phyloP scores from a whole-genome alignment of 257 asterid genomes.

The Craterostigma plantagineum region DNA sequence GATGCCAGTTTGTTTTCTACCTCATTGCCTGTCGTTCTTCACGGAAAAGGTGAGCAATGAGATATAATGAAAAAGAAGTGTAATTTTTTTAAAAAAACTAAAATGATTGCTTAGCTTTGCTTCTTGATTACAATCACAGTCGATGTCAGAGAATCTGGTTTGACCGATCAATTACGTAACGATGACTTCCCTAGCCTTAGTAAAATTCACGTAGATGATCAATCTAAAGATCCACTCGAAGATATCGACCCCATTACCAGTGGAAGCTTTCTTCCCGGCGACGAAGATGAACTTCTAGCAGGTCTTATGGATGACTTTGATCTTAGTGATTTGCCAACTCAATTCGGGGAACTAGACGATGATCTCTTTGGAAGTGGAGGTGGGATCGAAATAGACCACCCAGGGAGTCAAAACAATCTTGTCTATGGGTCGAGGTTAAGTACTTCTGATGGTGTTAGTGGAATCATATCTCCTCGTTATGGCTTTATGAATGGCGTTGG shows the following conservation, averaged over 20 bases:
- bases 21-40: constrained; percentile 59
- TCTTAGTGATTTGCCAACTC: constrained; percentile 75
- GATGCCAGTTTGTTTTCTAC: constrained; percentile 73
- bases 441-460: constrained; percentile 28
- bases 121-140: constrained; percentile 33
- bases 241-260: constrained; percentile 23
- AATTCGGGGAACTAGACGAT: constrained; percentile 82
- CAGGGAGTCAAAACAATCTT: constrained; percentile 34
- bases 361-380: constrained; percentile 95
- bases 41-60: constrained; percentile 37
- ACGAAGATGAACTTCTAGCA: constrained; percentile 84
- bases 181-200: constrained; percentile 36
- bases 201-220: constrained; percentile 20
- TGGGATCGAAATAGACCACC: constrained; percentile 66
- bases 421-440: constrained; percentile 36
- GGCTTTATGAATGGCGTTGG: constrained; percentile 43
- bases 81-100: not conserved
- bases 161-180: constrained; percentile 21
- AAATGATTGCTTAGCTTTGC: constrained; percentile 2
- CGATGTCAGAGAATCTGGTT: constrained; percentile 29
- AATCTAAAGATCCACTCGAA: constrained; percentile 34
- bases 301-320: constrained; percentile 84
- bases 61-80: not conserved
- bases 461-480: constrained; percentile 22
- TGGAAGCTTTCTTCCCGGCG: constrained; percentile 68